Conservation (phyloP, 2,329 filamentous ascomycete species). For the Penicillium sp. region DNA sequence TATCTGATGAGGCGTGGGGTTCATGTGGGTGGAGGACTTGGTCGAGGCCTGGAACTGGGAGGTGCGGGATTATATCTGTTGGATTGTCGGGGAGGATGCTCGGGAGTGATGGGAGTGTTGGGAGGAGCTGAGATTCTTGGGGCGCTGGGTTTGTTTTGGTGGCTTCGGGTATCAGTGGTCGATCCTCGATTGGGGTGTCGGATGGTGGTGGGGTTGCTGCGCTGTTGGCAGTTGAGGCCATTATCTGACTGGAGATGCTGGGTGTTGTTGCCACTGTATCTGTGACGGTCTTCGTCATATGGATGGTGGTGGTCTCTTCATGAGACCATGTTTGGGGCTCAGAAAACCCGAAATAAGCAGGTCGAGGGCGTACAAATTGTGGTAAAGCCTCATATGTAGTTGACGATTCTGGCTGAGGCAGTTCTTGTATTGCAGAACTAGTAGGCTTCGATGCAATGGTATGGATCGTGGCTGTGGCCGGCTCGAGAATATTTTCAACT, state of each 20-base stretch:
- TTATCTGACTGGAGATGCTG: not conserved
- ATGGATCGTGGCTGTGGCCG: conserved; percentile 41
- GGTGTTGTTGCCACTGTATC: not conserved
- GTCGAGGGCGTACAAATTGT: not conserved
- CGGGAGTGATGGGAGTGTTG: conserved; percentile 9
- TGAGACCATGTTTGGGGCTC: not conserved
- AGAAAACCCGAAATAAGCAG: not conserved
- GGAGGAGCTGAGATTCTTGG: not conserved
- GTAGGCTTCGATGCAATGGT: conserved; percentile 66
- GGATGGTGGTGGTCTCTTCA: conserved; percentile 16
- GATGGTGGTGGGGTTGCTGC: not conserved
- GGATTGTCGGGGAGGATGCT: conserved; percentile 9
- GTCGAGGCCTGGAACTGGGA: conserved; percentile 10
- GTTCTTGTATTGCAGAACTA: not conserved
- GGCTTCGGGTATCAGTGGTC: not conserved
- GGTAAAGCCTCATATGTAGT: not conserved
- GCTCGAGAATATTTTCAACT: conserved; percentile 2
- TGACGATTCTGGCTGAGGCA: not conserved
- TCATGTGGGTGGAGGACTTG: conserved; percentile 9
- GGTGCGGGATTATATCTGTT: conserved; percentile 11
- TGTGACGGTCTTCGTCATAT: conserved; percentile 14
- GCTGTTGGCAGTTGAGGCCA: not conserved
- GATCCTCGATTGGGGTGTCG: conserved; percentile 3
- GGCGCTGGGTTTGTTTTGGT: not conserved
- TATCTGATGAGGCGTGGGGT: conserved; percentile 3